Conservation (phyloP, 2,329 filamentous ascomycete genomes). For the Samsoniella hepiali region DNA sequence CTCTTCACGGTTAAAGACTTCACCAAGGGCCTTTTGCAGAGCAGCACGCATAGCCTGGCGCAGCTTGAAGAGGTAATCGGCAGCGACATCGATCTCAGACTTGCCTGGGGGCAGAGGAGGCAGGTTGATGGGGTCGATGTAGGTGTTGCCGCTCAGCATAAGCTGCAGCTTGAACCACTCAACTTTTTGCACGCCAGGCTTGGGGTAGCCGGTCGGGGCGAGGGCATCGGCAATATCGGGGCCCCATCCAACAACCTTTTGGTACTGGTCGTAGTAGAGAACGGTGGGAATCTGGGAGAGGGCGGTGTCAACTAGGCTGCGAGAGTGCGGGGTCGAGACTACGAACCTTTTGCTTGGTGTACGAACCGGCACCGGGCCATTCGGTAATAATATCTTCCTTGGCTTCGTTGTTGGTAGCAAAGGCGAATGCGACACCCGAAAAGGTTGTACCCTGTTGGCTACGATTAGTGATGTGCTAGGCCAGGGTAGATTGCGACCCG, state of each 20-base stretch:
- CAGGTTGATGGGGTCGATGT: constrained; percentile 98
- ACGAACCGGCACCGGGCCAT: constrained; percentile 95
- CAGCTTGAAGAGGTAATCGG: constrained; percentile 97
- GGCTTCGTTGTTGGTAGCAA: constrained; percentile 94
- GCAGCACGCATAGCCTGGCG: constrained; percentile 95
- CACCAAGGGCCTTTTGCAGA: constrained; percentile 91
- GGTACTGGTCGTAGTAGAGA: constrained; percentile 99
- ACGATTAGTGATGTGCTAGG: constrained; percentile 18
- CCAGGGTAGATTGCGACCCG: neutral
- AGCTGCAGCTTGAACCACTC: constrained; percentile 99
- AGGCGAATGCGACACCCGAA: constrained; percentile 94
- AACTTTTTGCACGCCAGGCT: constrained; percentile 96
- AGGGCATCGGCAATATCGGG: constrained; percentile 96
- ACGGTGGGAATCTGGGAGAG: constrained; percentile 85
- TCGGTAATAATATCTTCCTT: constrained; percentile 99
- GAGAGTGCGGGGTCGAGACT: neutral
- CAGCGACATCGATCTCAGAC: constrained; percentile 98
- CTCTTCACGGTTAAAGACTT: constrained; percentile 97
- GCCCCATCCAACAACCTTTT: constrained; percentile 99
- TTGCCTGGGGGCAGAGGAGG: constrained; percentile 95
- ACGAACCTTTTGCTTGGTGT: constrained; percentile 93
- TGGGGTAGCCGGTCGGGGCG: constrained; percentile 94
- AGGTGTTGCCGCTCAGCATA: constrained; percentile 97
- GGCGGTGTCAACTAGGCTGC: neutral
- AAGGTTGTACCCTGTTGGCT: constrained; percentile 81